These are phyloP conservation scores for Babesia gibsoni DNA, from an alignment of 169 alveolate species.

Conservation along the genomic window DNA sequence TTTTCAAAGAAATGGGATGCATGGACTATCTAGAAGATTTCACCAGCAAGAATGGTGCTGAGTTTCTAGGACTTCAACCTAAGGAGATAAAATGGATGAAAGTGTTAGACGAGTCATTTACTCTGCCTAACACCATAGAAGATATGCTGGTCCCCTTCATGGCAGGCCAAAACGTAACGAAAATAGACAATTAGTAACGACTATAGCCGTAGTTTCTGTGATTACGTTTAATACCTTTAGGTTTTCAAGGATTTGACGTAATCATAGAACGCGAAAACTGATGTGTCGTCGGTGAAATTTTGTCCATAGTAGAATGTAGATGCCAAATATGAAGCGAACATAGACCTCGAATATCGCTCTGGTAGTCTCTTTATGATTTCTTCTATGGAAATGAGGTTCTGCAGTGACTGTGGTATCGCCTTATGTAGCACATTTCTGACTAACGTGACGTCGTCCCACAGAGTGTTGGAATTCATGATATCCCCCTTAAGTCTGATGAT, in stretches of 20 bases:
- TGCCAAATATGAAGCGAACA: slow-evolving; percentile 76
- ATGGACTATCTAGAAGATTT: slow-evolving; percentile 68
- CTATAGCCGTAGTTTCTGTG: neutral
- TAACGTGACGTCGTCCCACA: slow-evolving; percentile 66
- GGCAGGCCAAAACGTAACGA: slow-evolving; percentile 46
- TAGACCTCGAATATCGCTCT: slow-evolving; percentile 69
- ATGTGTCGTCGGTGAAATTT: slow-evolving; percentile 72
- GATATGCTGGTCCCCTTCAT: slow-evolving; percentile 71
- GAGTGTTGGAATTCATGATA: slow-evolving; percentile 66
- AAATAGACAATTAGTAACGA: neutral
- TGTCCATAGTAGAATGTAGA: slow-evolving; percentile 77
- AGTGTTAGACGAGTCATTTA: slow-evolving; percentile 8
- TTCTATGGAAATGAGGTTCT: slow-evolving; percentile 64
- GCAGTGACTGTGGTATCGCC: slow-evolving; percentile 70
- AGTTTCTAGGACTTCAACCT: slow-evolving; percentile 59
- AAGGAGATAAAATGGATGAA: slow-evolving; percentile 27
- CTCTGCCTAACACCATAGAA: slow-evolving; percentile 13
- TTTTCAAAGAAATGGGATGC: slow-evolving; percentile 53
- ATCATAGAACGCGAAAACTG: slow-evolving; percentile 79
- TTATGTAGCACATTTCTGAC: slow-evolving; percentile 34
- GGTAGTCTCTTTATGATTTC: slow-evolving; percentile 73
- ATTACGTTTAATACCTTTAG: too few species aligned
- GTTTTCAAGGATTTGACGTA: slow-evolving; percentile 63
- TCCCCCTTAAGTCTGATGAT: slow-evolving; percentile 72
- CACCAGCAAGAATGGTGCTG: slow-evolving; percentile 67